Base-by-base conservation (phyloP, 1,284 basidiomycete species). In the Coriolopsis trogii region DNA sequence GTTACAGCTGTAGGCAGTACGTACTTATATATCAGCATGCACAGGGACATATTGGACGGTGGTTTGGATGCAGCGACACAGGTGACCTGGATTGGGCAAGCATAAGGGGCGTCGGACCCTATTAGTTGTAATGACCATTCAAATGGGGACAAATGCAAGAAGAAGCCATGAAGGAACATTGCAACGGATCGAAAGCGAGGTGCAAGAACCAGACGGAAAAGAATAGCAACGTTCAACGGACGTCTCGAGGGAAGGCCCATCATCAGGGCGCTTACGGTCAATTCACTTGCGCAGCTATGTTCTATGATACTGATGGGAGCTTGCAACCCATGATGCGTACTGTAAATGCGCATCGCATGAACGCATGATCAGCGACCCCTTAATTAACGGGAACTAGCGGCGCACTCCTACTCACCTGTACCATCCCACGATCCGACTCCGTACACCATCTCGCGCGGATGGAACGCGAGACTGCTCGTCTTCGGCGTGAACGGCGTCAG, bases 361-460 rank as follows among this genome's bases (percentile, higher is more conserved):
- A 41, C 51, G 26, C 40, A 39, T 24, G 43, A 37, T 58, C 25
- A 58, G 52, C 28, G 15, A 38, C 30, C 33, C 21, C 25, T 15
- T 12, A 36, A 33, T 25, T 25, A 48, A 20, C n/a, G 31, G 34
- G 20, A 56, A 16, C 12, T 10, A 52, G 37, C 23, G n/a, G n/a
- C 38, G 43, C 16, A 34, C 8, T 2, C 31, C n/a, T n/a, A 68
- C 83, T 62, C 64, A 89, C 87, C 77, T 51, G 77, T 78, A 7
- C 90, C 89, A 68, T 93, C 90, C 49, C 85, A 79, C 42, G 80
- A 79, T 20, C 89, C 89, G 23, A 86, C 67, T 15, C 82, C 88
- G 62, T 85, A 89, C 50, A 92, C 64, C 90, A 92, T 91, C 68
- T 92, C 88, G 51, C 79, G 77, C 5, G 90, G 89, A 67, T 92